These are phyloP conservation scores for Tetrahymena thermophila DNA, from an alignment of 73 alveolate genomes.

Conservation along the genomic window DNA sequence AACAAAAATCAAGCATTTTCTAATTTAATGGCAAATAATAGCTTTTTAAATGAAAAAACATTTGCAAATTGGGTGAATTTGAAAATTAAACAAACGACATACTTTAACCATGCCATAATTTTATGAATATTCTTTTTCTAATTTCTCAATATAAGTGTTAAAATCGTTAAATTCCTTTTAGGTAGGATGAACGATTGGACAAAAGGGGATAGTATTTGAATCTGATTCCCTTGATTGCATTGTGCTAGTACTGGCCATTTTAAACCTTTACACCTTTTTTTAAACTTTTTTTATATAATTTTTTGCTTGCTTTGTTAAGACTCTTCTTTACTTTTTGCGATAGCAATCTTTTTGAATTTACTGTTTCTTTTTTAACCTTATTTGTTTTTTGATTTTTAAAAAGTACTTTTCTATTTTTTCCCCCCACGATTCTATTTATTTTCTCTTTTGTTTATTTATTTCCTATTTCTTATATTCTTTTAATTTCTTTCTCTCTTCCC, in stretches of 20 bases:
- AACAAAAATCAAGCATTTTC: background rate
- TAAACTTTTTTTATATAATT: background rate
- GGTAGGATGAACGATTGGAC: conserved; percentile 74
- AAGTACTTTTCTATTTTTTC: background rate
- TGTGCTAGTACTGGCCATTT: background rate
- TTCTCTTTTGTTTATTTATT: background rate
- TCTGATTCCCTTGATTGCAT: background rate
- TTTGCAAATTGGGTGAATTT: background rate
- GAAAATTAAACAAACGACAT: conserved; percentile 1
- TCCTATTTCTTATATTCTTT: background rate
- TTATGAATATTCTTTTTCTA: conserved; percentile 54
- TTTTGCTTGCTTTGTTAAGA: background rate
- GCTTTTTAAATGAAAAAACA: background rate
- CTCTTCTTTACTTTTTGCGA: background rate
- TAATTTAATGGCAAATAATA: background rate
- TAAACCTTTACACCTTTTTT: background rate
- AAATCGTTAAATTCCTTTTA: conserved; percentile 60
- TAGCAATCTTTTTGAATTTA: background rate
- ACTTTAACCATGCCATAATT: conserved; percentile 74
- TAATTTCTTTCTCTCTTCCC: background rate
- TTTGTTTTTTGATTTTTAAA: background rate
- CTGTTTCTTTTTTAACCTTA: background rate
- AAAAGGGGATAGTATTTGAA: conserved; percentile 3
- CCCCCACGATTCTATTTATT: background rate
- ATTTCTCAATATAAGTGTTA: conserved; percentile 49